A percentile compares a stretch with the other conserved stretches of the same genome.
phyloP scores from a whole-genome alignment of 805 yeast species.

The Saturnispora silvae region DNA sequence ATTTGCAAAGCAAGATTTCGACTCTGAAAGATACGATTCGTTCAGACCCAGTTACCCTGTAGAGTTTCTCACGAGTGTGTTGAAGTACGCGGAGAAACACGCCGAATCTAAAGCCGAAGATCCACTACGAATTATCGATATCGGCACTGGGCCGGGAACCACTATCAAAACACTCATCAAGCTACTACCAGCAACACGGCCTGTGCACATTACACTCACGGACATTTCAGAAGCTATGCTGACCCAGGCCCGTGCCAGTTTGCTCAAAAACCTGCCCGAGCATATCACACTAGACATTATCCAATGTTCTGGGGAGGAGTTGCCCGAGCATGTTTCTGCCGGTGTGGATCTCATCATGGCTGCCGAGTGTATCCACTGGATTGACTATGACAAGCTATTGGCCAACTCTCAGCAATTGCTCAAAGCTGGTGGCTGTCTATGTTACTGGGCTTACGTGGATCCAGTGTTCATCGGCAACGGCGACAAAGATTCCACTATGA shows the following conservation, averaged over 20 bases:
- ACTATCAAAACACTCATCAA: conserved; percentile 36
- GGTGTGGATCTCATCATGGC: conserved; percentile 53
- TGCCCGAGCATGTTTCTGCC: conserved; percentile 14
- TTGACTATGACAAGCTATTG: conserved; percentile 25
- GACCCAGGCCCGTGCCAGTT: conserved; percentile 27
- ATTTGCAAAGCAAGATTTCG: conserved; percentile 42
- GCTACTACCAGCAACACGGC: conserved; percentile 18
- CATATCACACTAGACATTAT: not conserved
- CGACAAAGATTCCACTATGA: conserved; percentile 14
- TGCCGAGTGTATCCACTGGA: conserved; percentile 90
- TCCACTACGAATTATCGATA: conserved; percentile 31
- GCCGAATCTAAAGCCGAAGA: not conserved
- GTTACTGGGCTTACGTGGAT: conserved; percentile 74
- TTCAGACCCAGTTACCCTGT: conserved; percentile 63
- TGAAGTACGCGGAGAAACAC: conserved; percentile 14
- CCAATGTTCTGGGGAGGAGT: conserved; percentile 17
- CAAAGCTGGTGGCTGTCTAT: conserved; percentile 38
- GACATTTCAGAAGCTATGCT: conserved; percentile 42
- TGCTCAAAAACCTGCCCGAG: not conserved
- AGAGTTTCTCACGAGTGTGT: conserved; percentile 31
- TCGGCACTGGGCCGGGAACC: conserved; percentile 49
- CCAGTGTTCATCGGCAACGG: conserved; percentile 36
- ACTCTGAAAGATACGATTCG: conserved; percentile 40
- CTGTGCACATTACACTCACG: conserved; percentile 29
- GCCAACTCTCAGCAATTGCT: conserved; percentile 27